Conservation (phyloP, 139 green algal species). For the Haematococcus lacustris region DNA sequence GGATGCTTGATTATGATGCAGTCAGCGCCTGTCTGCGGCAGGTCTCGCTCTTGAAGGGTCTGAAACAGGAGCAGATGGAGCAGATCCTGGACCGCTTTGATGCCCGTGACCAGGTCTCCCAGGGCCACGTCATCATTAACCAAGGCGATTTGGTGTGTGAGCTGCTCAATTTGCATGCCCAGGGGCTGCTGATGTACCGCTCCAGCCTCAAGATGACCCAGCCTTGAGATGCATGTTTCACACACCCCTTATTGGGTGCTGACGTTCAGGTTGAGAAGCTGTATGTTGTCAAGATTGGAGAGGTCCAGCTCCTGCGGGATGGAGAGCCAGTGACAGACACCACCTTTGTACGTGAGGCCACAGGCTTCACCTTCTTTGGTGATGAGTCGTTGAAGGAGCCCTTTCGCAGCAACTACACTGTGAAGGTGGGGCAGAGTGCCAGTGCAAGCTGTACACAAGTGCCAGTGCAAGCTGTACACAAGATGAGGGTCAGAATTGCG, state of each 20-base stretch:
- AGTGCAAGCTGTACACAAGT: neutral
- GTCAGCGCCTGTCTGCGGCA: constrained; percentile 25
- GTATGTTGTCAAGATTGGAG: constrained; percentile 57
- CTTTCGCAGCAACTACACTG: constrained; percentile 13
- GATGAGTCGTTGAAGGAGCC: constrained; percentile 44
- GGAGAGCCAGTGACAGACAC: constrained; percentile 17
- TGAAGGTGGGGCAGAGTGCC: constrained; percentile 10
- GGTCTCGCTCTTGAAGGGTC: constrained; percentile 32
- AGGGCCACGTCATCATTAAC: constrained; percentile 37
- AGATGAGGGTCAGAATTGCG: too few species aligned
- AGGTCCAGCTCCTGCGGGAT: constrained; percentile 32
- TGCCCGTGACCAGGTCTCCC: constrained; percentile 41
- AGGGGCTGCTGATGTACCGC: too few species aligned
- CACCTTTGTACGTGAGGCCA: constrained; percentile 42
- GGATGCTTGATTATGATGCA: constrained; percentile 72
- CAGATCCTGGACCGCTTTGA: constrained; percentile 59
- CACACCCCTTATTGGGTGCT: too few species aligned
- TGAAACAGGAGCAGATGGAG: constrained; percentile 62
- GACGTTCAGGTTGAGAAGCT: constrained; percentile 45
- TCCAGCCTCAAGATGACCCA: too few species aligned
- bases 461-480: too few species aligned
- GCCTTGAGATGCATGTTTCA: too few species aligned
- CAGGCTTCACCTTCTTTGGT: constrained; percentile 83
- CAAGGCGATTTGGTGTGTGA: constrained; percentile 44
- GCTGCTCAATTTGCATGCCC: too few species aligned